A percentile compares a stretch with the other conserved stretches of the same genome.
phyloP scores from a whole-genome alignment of 257 asterid species.

The Cinchona pubescens region DNA sequence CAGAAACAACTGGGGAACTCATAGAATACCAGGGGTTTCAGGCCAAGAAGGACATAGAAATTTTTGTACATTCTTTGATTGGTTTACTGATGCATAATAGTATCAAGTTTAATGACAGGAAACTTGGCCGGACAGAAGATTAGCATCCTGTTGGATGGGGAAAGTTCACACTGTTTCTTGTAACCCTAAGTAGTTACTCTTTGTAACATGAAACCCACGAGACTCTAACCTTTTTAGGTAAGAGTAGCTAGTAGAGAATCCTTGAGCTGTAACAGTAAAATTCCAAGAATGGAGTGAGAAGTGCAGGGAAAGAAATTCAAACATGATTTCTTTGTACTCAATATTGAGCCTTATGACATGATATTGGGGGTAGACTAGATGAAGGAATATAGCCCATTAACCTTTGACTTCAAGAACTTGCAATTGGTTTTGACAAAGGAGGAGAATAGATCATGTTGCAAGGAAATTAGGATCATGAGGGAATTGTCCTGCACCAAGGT shows the following conservation, averaged over 20 bases:
- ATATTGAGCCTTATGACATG: neutral
- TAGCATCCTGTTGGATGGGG: neutral
- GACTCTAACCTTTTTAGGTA: neutral
- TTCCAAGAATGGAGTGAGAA: neutral
- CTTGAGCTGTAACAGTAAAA: rapidly evolving
- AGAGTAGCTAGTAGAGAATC: neutral
- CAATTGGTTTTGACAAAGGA: neutral
- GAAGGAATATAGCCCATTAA: too few species aligned
- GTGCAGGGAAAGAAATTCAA: neutral
- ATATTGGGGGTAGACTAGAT: neutral
- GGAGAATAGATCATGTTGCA: neutral
- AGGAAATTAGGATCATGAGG: neutral
- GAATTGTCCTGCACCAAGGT: too few species aligned
- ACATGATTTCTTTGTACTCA: neutral
- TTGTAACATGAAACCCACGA: neutral
- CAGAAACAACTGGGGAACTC: neutral
- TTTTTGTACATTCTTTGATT: too few species aligned
- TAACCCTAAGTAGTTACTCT: neutral
- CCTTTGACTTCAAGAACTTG: neutral
- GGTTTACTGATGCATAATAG: too few species aligned
- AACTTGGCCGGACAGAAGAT: too few species aligned
- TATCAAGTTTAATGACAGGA: neutral
- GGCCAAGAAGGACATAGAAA: neutral
- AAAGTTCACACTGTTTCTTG: neutral
- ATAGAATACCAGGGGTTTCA: neutral